phyloP scores from a whole-genome alignment of 202 grass and related monocot genomes.

The Musa balbisiana region DNA sequence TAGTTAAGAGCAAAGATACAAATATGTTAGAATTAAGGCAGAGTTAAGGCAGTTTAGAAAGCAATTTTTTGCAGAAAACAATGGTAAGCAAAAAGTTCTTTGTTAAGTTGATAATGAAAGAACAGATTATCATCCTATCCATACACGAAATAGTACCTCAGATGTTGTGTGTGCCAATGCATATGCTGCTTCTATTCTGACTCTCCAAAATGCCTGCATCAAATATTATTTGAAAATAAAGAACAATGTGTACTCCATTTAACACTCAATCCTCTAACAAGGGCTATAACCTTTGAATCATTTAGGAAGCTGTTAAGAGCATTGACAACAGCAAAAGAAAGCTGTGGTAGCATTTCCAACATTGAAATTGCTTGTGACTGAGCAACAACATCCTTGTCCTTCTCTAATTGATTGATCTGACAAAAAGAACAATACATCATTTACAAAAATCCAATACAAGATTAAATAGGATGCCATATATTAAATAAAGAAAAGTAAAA shows the following conservation, averaged over 20 bases:
- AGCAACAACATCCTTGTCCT: conserved; percentile 95
- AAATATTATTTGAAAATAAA: conserved; percentile 29
- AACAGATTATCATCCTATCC: not conserved
- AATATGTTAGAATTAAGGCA: no score
- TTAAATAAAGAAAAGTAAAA: not conserved
- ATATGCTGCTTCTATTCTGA: conserved; percentile 93
- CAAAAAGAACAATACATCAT: conserved; percentile 21
- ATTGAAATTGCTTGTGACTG: conserved; percentile 92
- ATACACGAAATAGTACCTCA: conserved; percentile 45
- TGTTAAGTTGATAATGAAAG: conserved; percentile 13
- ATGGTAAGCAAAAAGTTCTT: conserved; percentile 10
- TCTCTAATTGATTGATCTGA: conserved; percentile 98
- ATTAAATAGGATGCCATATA: not conserved
- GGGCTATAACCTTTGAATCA: conserved; percentile 69
- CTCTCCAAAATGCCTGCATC: conserved; percentile 89
- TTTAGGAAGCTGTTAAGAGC: conserved; percentile 94
- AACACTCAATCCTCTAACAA: not conserved
- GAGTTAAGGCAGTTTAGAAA: no score
- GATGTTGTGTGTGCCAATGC: conserved; percentile 76
- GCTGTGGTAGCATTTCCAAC: conserved; percentile 67
- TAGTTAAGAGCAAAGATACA: no score
- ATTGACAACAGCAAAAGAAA: conserved; percentile 81
- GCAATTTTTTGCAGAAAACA: not conserved
- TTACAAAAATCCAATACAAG: conserved; percentile 3
- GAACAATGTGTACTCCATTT: conserved; percentile 4